Base-by-base conservation (phyloP, 805 yeast species). In the Yamadazyma kitorensis region DNA sequence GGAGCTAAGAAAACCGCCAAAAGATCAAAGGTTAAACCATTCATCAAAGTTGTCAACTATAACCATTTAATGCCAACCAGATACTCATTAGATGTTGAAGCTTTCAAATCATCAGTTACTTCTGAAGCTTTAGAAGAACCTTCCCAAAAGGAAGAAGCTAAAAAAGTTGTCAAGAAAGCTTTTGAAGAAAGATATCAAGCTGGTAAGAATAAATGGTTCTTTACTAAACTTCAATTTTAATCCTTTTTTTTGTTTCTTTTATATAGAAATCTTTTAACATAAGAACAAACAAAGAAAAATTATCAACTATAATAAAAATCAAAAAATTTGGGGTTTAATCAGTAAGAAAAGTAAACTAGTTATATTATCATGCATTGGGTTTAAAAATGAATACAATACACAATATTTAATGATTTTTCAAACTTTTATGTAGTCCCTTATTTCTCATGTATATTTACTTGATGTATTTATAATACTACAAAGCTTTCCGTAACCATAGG, bases 181-280 rank as follows among this genome's bases (percentile, higher is more conserved):
- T 91, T 93, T 67, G 98, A 93, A 79, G 96, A 91, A 78, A 87
- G 88, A 82, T 95, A 91, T 81, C 94, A 86, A 73, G 87, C 96
- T 68, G 98, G 98, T 72, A 88, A 93, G 85, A 91, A 91, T 89
- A 89, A 88, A 78, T 93, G 98, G 98, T 93, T 93, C 82, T 93
- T 93, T 89, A 82, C 95, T 74, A 93, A 93, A 79, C 83, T 86
- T 70, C 81, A 83, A 76, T 86, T 86, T 77, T 86, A 85, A 80
- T 39, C 38, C 35, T 37, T 43, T 43, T 37, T 36, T 9, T 18
- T 40, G 38, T 40, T 47, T 36, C 39, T 41, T 43, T 39, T 45
- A 52, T 54, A 49, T 51, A 15, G 15, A 25, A 8, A 11, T 13
- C 7, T 14, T 25, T 25, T 7, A 25, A 12, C 15, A 14, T 9